Conservation (phyloP, 2,329 filamentous ascomycete species). For the Epichloe uncinata region DNA sequence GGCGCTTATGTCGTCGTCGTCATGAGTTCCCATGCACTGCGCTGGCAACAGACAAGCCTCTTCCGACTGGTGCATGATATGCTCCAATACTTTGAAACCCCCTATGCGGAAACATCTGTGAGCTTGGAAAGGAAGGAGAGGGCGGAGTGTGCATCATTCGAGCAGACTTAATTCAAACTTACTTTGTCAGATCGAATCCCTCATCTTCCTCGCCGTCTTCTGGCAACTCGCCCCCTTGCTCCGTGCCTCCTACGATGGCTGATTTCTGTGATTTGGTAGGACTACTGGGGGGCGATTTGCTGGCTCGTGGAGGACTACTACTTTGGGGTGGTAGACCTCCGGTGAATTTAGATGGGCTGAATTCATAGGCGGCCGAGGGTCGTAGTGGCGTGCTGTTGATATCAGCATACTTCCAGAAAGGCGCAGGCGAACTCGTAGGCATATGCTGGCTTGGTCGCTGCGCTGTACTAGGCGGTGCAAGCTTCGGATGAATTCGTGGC, state of each 20-base stretch:
- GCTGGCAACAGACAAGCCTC: constrained; percentile 30
- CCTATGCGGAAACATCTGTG: constrained; percentile 23
- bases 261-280: constrained; percentile 30
- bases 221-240: constrained; percentile 15
- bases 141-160: not conserved
- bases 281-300: constrained; percentile 41
- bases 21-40: constrained; percentile 24
- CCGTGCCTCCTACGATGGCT: constrained; percentile 9
- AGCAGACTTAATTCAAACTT: constrained; percentile 11
- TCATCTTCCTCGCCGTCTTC: constrained; percentile 31
- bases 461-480: constrained; percentile 68
- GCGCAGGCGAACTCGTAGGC: constrained; percentile 72
- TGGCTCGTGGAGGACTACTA: constrained; percentile 41
- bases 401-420: constrained; percentile 80
- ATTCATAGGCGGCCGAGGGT: constrained; percentile 34
- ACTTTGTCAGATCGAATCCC: constrained; percentile 48
- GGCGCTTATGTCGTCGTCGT: not conserved
- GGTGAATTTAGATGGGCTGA: constrained; percentile 42
- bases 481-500: constrained; percentile 56
- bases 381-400: constrained; percentile 58
- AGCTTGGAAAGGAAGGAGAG: not conserved
- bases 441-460: constrained; percentile 75
- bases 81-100: constrained; percentile 56
- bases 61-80: constrained; percentile 43
- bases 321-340: constrained; percentile 33